Conservation (phyloP, 225 moss, liverwort and hornwort genomes). For the Straminergon stramineum region DNA sequence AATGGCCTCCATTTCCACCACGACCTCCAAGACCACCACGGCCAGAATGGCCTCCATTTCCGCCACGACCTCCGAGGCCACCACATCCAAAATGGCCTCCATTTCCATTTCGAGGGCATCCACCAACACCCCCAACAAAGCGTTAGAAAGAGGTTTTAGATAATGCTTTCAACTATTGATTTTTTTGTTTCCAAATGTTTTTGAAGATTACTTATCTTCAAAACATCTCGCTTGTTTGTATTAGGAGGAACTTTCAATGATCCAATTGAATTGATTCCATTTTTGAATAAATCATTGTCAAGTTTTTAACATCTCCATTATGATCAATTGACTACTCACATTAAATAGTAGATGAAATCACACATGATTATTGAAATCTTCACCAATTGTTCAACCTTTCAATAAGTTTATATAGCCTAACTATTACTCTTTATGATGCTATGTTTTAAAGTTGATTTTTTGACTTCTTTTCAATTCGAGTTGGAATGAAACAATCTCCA, state of each 20-base stretch:
- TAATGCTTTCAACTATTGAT: neutral
- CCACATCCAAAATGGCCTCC: neutral
- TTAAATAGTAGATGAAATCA: neutral
- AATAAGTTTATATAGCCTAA: neutral
- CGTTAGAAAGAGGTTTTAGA: neutral
- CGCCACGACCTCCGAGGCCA: neutral
- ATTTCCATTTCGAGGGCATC: neutral
- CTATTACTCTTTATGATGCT: fast-evolving
- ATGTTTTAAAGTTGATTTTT: neutral
- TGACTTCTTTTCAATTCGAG: neutral
- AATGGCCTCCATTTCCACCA: neutral
- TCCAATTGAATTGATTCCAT: neutral
- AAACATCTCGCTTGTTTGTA: neutral
- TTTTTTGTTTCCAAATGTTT: neutral
- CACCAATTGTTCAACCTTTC: neutral
- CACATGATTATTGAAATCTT: neutral
- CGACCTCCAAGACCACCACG: neutral
- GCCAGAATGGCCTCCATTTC: neutral
- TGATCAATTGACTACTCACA: neutral
- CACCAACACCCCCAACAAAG: fast-evolving
- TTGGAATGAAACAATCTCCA: neutral
- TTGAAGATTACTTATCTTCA: neutral
- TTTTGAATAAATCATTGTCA: neutral
- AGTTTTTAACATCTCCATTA: neutral
- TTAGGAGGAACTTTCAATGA: neutral